Conservation (phyloP, 805 yeast genomes). For the Saccharomyces paradoxus region DNA sequence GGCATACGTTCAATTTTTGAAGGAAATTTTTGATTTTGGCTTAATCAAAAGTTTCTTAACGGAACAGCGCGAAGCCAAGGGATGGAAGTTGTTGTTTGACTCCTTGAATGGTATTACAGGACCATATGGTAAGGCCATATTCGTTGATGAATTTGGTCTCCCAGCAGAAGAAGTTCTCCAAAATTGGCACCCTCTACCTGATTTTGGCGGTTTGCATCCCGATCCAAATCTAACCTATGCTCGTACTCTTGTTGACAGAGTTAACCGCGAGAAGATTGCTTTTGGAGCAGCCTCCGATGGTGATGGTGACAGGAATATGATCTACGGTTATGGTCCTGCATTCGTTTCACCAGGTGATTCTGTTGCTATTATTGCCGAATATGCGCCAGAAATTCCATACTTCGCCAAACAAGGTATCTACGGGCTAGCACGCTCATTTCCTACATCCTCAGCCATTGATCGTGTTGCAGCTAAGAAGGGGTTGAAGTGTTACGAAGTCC, state of each 20-base stretch:
- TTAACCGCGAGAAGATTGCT: conserved; percentile 72
- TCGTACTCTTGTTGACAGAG: conserved; percentile 71
- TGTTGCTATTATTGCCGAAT: conserved; percentile 94
- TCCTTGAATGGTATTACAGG: conserved; percentile 95
- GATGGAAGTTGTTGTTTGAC: conserved; percentile 75
- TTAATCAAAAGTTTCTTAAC: conserved; percentile 65
- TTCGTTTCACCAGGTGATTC: conserved; percentile 98
- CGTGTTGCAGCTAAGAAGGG: conserved; percentile 76
- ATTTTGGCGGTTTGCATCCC: conserved; percentile 96
- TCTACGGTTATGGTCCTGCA: conserved; percentile 79
- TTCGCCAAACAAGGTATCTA: conserved; percentile 76
- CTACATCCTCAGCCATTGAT: conserved; percentile 91
- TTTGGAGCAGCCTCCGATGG: conserved; percentile 99
- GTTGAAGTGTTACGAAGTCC: conserved; percentile 81
- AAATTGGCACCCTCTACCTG: conserved; percentile 72
- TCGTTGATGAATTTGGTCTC: conserved; percentile 76
- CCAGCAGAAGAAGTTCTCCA: conserved; percentile 58
- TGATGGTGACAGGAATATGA: conserved; percentile 98
- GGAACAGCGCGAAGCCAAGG: conserved; percentile 38
- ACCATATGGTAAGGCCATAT: conserved; percentile 83
- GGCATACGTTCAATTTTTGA: conserved; percentile 72
- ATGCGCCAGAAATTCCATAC: conserved; percentile 87
- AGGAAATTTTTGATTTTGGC: conserved; percentile 79
- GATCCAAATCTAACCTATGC: conserved; percentile 97
- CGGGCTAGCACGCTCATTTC: conserved; percentile 96